Base-by-base conservation (phyloP, 1,284 basidiomycete species). In the Leccinum cinnamomeum region DNA sequence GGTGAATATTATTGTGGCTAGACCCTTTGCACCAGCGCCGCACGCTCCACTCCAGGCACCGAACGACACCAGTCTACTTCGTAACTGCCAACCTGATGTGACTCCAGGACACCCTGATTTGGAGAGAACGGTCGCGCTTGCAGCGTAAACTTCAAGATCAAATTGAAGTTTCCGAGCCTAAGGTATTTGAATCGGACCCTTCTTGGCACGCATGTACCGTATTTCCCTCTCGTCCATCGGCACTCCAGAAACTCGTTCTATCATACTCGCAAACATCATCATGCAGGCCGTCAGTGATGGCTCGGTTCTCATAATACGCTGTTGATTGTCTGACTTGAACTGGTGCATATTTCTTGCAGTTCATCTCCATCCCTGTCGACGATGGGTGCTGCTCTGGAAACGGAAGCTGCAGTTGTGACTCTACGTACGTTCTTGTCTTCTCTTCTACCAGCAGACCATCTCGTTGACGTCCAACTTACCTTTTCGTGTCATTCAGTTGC, bases 201-300 rank as follows among this genome's bases (percentile, higher is more conserved):
- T 6, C n/a, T 5, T 48, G 46, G 46, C 46, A 0, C 4, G 2
- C 5, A 10, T 1, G 8, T 6, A 46, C n/a, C 3, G 11, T 35
- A 20, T 46, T 20, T 3, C 2, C 18, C 35, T 10, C n/a, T 18
- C 37, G 16, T 37, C 33, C 16, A 37, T 37, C 28, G 6, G 12
- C 23, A 25, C 23, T 53, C 25, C 23, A 56, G 20, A 12, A 54
- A 35, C 53, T 51, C 18, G 14, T 20, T 58, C 50, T 35, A 61
- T 61, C 25, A 53, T 35, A 46, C 51, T 57, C 55, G 30, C 28
- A 1, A 25, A 55, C 5, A 67, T 4, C 35, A 60, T 35, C 54
- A 72, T 72, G 70, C 64, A 72, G 55, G 70, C 56, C 2, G 68
- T 69, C 41, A 69, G 68, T 35, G 14, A 18, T n/a, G 18, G 33